A percentile compares a stretch with the other conserved stretches of the same genome.
Conservation (phyloP, 108 stramenopile species). For the Cylindrotheca closterium region DNA sequence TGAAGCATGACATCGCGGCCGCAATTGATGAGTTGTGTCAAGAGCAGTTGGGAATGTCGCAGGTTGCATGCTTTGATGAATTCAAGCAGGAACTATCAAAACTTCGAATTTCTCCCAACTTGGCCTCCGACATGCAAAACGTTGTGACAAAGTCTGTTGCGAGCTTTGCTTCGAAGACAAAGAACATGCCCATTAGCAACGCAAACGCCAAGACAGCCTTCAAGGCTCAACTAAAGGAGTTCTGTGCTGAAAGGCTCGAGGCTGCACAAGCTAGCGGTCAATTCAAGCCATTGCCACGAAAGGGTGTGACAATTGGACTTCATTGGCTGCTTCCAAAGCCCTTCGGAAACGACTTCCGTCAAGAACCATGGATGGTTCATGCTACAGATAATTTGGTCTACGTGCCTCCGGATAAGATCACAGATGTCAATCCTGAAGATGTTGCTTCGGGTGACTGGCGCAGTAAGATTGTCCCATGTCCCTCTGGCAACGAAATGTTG, state of each 20-base stretch:
- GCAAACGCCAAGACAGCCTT: conserved; percentile 47
- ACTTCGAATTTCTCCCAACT: conserved; percentile 65
- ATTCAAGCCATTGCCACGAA: conserved; percentile 78
- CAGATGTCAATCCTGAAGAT: conserved; percentile 64
- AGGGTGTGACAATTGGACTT: conserved; percentile 86
- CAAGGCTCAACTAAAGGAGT: conserved; percentile 47
- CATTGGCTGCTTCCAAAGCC: conserved; percentile 94
- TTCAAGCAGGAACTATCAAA: conserved; percentile 66
- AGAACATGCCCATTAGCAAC: conserved; percentile 34
- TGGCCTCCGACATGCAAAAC: conserved; percentile 68
- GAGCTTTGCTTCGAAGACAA: conserved; percentile 55
- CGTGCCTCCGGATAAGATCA: conserved; percentile 63
- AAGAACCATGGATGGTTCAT: conserved; percentile 78
- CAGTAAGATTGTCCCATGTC: conserved; percentile 73
- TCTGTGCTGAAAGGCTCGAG: conserved; percentile 60
- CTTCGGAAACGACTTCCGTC: conserved; percentile 86
- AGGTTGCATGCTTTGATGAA: conserved; percentile 56
- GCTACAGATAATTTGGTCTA: conserved; percentile 79
- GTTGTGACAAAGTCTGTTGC: conserved; percentile 45
- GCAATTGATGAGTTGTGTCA: conserved; percentile 64
- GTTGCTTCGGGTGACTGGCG: conserved; percentile 77
- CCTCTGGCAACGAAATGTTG: conserved; percentile 77
- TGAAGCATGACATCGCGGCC: conserved; percentile 52
- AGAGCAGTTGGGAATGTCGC: conserved; percentile 52
- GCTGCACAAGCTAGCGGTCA: conserved; percentile 78